Evolutionary conservation across 495 filamentous ascomycete species (phyloP), one percentile per base, ranked within the genome.

Genomic region (Hypoxylon subgilvum): DNA sequence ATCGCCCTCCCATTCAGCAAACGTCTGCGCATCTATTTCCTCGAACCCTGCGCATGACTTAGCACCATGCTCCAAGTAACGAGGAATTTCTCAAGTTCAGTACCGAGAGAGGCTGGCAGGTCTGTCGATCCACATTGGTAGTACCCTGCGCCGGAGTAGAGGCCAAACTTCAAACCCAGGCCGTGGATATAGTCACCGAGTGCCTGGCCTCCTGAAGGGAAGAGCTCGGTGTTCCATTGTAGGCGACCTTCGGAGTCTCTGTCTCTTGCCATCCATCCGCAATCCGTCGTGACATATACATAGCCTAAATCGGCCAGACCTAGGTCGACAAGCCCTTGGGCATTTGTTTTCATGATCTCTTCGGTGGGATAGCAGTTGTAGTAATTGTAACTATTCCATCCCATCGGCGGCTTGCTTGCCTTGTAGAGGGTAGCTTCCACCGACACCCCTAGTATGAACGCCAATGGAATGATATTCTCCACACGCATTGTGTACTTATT

Each of bases 311-410:
- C 63, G 0, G 70, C 72, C 2, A 86, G 74, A 1, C 79, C 81
- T 4, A 81, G 68, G 52, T 80, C 78, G 1, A 83, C 74, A 6
- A 86, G 61, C n/a, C 79, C 82, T 54, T 82, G 66, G 3, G 83
- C 79, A 51, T 82, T 84, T 18, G 72, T 72, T 21, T 76, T 70
- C 14, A 84, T 76, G 17, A 79, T 78, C 0, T 61, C 50, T 45
- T 82, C 78, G 36, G 70, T 80, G 0, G 76, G 78, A 12, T 59
- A 63, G 61, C 82, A 84, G 19, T 63, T 69, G 65, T 84, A 84
- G 42, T 78, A 68, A 51, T 84, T 84, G 40, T 84, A 84, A 1
- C 76, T 76, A 48, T 81, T 84, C 83, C 82, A 84, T 28, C 80
- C 65, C 65, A 68, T 65, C 16, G 56, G 65, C 19, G 65, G 65